These are phyloP conservation scores for Moniliella sp. DNA, from an alignment of 1,284 basidiomycete species.

Conservation along the genomic window DNA sequence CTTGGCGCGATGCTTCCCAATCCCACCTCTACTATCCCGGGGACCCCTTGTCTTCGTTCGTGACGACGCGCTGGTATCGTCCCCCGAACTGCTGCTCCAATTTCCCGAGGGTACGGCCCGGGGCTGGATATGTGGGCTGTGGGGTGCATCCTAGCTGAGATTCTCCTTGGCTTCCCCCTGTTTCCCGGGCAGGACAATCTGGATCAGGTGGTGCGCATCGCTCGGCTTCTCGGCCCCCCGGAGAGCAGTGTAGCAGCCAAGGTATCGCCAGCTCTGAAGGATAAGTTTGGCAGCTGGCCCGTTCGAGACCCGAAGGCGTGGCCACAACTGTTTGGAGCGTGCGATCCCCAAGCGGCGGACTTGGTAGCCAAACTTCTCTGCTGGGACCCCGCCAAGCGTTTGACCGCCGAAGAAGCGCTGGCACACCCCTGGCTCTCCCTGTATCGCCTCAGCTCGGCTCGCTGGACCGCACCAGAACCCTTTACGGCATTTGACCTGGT, in stretches of 20 bases:
- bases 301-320: constrained; percentile 10
- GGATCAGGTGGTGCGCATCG: constrained; percentile 29
- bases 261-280: constrained; percentile 19
- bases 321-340: constrained; percentile 14
- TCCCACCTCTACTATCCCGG: constrained; percentile 27
- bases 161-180: constrained; percentile 24
- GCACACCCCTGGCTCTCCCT: constrained; percentile 27
- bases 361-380: constrained; percentile 21
- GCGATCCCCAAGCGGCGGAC: constrained; percentile 19
- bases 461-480: too few species aligned
- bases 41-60: constrained; percentile 28
- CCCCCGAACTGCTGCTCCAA: constrained; percentile 31
- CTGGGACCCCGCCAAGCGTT: constrained; percentile 26
- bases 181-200: constrained; percentile 32
- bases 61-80: constrained; percentile 31
- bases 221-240: constrained; percentile 24
- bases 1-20: too few species aligned
- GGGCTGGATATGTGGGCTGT: constrained; percentile 32
- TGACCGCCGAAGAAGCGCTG: constrained; percentile 24
- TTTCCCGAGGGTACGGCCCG: constrained; percentile 26
- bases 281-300: constrained; percentile 21
- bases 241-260: constrained; percentile 15
- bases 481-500: too few species aligned
- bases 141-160: constrained; percentile 32
- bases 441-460: constrained; percentile 26